Evolutionary conservation across 805 yeast species (phyloP).

Genomic region (Diddensiella caesifluorescens): DNA sequence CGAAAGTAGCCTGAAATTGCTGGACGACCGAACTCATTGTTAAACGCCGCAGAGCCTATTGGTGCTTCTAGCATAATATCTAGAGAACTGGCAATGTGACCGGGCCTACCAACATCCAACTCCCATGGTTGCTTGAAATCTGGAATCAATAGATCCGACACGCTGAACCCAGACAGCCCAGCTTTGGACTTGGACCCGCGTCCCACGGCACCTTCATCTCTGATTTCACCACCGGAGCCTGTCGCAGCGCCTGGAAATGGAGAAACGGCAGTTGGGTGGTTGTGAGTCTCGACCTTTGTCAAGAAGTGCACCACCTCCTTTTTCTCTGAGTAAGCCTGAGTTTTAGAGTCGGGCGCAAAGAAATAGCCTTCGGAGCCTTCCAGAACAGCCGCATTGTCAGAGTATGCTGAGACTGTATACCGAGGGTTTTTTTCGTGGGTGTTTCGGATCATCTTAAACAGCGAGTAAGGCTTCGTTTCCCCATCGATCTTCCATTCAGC

Average conservation of each 20-base stretch:
- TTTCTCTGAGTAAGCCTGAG: slow-evolving; percentile 67
- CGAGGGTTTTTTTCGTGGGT: slow-evolving; percentile 79
- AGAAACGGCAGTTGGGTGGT: slow-evolving; percentile 98
- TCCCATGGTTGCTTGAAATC: slow-evolving; percentile 93
- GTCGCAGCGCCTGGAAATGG: slow-evolving; percentile 99
- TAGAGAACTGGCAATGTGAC: slow-evolving; percentile 85
- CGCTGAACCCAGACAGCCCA: slow-evolving; percentile 90
- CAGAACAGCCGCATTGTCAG: slow-evolving; percentile 96
- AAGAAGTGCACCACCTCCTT: slow-evolving; percentile 81
- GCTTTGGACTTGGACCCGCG: slow-evolving; percentile 97
- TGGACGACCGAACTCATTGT: slow-evolving; percentile 98
- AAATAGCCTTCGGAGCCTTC: slow-evolving; percentile 75
- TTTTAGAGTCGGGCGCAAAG: slow-evolving; percentile 69
- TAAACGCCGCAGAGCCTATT: slow-evolving; percentile 94
- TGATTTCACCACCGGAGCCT: slow-evolving; percentile 99
- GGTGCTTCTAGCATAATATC: slow-evolving; percentile 98
- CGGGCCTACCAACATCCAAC: slow-evolving; percentile 79
- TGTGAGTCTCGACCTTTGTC: slow-evolving; percentile 96
- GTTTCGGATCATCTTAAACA: slow-evolving; percentile 93
- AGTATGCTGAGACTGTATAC: slow-evolving; percentile 85
- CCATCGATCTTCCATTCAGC: slow-evolving; percentile 98
- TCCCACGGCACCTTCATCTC: slow-evolving; percentile 99
- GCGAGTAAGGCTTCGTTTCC: slow-evolving; percentile 59
- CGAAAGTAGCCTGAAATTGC: slow-evolving; percentile 95
- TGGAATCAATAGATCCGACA: slow-evolving; percentile 86